Base-by-base conservation (phyloP, 139 green algal genomes). In the Chlamydomonas schloesseri region DNA sequence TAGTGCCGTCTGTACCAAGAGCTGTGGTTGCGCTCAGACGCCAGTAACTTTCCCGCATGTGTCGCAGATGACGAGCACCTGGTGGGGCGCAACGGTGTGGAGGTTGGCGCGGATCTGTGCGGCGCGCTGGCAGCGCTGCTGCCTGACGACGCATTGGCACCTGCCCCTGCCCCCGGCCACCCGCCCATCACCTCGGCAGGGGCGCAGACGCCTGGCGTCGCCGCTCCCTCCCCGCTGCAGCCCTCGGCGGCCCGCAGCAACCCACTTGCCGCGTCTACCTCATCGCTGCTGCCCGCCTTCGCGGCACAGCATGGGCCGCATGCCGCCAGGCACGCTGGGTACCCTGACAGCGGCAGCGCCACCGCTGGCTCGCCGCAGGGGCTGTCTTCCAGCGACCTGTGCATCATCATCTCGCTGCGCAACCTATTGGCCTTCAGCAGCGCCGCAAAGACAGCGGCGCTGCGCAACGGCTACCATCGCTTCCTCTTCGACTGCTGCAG, bases 361-460 rank as follows among this genome's bases (percentile, higher is more conserved):
- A 8, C 42, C 8, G 5, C 42, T 8, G 42, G 42, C 42, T 5
- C 42, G 36, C 53, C 34, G 78, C 69, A 50, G 65, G 42, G 83
- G 20, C 73, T 80, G 57, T 42, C 58, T 24, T 70, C 47, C 0
- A 50, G 57, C 23, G 62, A 57, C 53, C 74, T 88, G 68, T 73
- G 68, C 29, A 58, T 76, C 17, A 64, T 93, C 2, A 83, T 92
- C 68, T 85, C 89, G 3, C 67, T 95, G 74, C 87, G 91, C 26
- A 93, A 92, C 71, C 24, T 94, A 36, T 50, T 95, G 57, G 88
- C 90, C 4, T 88, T 87, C 72, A 92, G 86, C 65, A 20, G n/a
- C 9, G 57, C 47, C 11, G 90, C 92, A 15, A 95, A 95, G 82
- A 33, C 62, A 28, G 79, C 79, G 17, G 92, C 88, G 11, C 26